Percentiles rank a stretch among this genome's conserved stretches.
These are phyloP conservation scores for Ganoderma resinaceum DNA, from an alignment of 1,284 basidiomycete species.

Conservation along the genomic window DNA sequence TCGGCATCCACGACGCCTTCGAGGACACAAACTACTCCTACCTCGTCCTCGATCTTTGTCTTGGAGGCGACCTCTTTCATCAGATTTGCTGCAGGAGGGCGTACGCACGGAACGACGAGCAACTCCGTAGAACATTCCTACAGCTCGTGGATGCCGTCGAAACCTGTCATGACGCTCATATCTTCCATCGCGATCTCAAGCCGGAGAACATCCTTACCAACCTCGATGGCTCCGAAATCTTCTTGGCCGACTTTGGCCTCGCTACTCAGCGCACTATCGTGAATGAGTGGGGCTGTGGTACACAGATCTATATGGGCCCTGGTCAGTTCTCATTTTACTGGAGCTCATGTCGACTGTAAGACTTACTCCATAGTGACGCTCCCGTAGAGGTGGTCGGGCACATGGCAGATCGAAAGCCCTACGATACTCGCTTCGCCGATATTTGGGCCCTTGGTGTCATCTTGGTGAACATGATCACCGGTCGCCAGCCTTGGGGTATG, in stretches of 20 bases:
- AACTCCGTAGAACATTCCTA: constrained; percentile 59
- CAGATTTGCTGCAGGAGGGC: constrained; percentile 59
- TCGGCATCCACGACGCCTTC: constrained; percentile 64
- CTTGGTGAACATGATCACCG: constrained; percentile 79
- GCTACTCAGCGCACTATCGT: constrained; percentile 59
- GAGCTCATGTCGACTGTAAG: neutral
- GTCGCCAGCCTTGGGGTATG: constrained; percentile 87
- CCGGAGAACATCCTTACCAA: constrained; percentile 78
- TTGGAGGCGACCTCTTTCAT: constrained; percentile 69
- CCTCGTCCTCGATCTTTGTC: constrained; percentile 69
- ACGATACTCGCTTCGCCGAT: constrained; percentile 81
- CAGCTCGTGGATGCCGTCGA: constrained; percentile 71
- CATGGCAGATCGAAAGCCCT: constrained; percentile 42
- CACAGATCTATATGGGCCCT: constrained; percentile 68
- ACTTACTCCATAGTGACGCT: constrained; percentile 2
- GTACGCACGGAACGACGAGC: constrained; percentile 57
- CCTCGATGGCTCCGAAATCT: constrained; percentile 53
- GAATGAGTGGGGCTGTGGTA: constrained; percentile 57
- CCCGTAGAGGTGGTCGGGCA: constrained; percentile 39
- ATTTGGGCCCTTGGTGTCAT: constrained; percentile 83
- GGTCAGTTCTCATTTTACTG: constrained; percentile 42
- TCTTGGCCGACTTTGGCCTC: constrained; percentile 75
- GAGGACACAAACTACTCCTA: constrained; percentile 63
- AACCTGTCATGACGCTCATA: constrained; percentile 63
- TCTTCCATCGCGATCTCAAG: constrained; percentile 80